Conservation (phyloP, 768 basidiomycete species). For the Phlebiopsis gigantea region DNA sequence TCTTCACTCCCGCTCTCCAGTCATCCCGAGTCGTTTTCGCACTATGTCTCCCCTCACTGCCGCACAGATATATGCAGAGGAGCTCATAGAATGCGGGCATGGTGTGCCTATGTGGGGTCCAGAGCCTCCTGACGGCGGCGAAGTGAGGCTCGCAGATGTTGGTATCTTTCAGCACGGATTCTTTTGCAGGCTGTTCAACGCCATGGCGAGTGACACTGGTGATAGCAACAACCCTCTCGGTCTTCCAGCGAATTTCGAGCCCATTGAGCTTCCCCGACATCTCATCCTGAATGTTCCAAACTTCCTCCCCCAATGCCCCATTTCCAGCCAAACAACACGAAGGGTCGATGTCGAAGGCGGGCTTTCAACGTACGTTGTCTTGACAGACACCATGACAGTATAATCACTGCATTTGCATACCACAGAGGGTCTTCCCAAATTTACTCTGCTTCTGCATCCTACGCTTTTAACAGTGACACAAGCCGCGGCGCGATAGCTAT, state of each 20-base stretch:
- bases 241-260: too few species aligned
- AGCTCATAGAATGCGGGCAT: background rate
- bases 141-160: conserved; percentile 1
- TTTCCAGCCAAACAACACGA: background rate
- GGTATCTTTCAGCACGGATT: background rate
- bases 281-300: background rate
- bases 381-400: background rate
- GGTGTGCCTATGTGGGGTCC: background rate
- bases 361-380: background rate
- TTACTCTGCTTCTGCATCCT: background rate
- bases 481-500: background rate
- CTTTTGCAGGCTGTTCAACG: conserved; percentile 1
- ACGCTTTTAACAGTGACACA: background rate
- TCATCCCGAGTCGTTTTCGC: too few species aligned
- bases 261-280: too few species aligned
- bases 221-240: too few species aligned
- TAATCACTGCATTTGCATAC: background rate
- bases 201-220: too few species aligned
- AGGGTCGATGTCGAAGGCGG: background rate
- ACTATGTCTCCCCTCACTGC: background rate
- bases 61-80: background rate
- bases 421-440: background rate
- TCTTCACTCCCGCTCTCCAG: too few species aligned
- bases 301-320: background rate
- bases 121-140: background rate